These are phyloP conservation scores for Dioscorea zingiberensis DNA, from an alignment of 106 monocot species.

Conservation along the genomic window DNA sequence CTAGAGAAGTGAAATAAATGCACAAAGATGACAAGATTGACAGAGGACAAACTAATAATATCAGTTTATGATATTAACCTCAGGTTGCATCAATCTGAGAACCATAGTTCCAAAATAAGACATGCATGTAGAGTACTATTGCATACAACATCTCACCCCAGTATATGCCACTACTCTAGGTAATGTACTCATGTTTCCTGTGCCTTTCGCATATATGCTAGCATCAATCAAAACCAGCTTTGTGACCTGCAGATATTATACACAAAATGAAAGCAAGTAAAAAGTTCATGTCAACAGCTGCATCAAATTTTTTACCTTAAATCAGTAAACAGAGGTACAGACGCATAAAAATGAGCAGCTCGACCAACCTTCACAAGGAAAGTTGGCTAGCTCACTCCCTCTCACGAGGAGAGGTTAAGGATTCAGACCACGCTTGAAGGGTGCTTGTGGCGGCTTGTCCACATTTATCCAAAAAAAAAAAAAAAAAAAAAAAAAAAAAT, in stretches of 20 bases:
- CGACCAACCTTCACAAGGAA: no score
- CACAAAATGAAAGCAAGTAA: background rate
- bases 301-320: no score
- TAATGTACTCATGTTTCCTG: slow-evolving; percentile 56
- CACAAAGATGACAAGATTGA: no score
- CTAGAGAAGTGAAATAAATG: no score
- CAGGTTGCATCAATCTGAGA: slow-evolving; percentile 2
- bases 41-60: background rate
- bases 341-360: no score
- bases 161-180: slow-evolving; percentile 71
- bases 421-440: no score
- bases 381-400: no score
- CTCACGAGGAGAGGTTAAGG: no score
- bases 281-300: background rate
- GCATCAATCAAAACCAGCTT: slow-evolving; percentile 79
- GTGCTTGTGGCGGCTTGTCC: no score
- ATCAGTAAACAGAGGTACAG: no score
- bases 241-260: slow-evolving; percentile 37
- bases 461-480: no score
- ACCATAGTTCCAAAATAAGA: slow-evolving; percentile 2
- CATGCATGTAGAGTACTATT: background rate
- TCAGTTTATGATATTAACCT: background rate
- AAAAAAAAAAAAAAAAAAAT: no score
- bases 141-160: slow-evolving; percentile 49
- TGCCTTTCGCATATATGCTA: slow-evolving; percentile 75